A percentile compares a stretch with the other conserved stretches of the same genome.
phyloP scores from a whole-genome alignment of 2,329 filamentous ascomycete genomes.

The Aspergillus jensenii region DNA sequence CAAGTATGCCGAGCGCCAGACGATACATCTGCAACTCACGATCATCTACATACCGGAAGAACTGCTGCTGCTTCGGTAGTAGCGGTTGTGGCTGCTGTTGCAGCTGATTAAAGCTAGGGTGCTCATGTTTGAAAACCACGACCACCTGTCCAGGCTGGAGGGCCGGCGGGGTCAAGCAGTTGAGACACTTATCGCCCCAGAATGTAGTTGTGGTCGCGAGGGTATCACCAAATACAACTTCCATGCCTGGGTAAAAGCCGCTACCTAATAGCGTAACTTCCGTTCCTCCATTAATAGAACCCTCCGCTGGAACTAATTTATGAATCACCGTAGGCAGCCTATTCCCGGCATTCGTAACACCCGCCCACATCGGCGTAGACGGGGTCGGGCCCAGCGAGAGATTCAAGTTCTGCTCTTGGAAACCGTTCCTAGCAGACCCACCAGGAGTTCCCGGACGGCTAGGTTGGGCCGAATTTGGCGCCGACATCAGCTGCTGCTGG shows the following conservation, averaged over 20 bases:
- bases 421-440: constrained; percentile 44
- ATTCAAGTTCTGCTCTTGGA: constrained; percentile 35
- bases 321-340: constrained; percentile 66
- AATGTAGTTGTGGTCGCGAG: constrained; percentile 72
- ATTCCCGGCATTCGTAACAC: constrained; percentile 52
- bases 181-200: constrained; percentile 77
- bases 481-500: constrained; percentile 67
- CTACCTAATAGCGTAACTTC: constrained; percentile 84
- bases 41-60: constrained; percentile 68
- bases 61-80: constrained; percentile 50
- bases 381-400: constrained; percentile 44
- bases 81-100: constrained; percentile 45
- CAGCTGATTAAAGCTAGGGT: constrained; percentile 49
- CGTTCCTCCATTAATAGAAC: constrained; percentile 77
- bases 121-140: constrained; percentile 65
- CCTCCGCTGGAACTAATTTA: constrained; percentile 80
- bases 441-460: constrained; percentile 77
- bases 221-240: constrained; percentile 79
- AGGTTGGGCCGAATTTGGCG: constrained; percentile 68
- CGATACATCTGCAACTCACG: constrained; percentile 49
- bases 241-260: constrained; percentile 74
- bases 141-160: constrained; percentile 66
- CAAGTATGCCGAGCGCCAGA: constrained; percentile 45
- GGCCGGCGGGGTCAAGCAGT: constrained; percentile 74
- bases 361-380: constrained; percentile 53